phyloP scores from a whole-genome alignment of 345 rosid species.

The Gynandropsis gynandra region DNA sequence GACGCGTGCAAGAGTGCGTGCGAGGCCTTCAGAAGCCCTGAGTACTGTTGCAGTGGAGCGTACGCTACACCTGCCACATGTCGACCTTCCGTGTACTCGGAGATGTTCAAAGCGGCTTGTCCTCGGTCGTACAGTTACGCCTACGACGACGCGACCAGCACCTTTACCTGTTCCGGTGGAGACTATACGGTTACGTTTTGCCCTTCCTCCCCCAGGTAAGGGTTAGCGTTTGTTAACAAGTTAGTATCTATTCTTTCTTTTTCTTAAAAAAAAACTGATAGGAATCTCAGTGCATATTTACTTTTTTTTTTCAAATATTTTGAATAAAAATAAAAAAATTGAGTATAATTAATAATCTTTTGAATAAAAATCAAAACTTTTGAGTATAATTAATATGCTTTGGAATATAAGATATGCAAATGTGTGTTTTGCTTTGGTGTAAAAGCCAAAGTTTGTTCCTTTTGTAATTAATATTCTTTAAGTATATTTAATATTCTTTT shows the following conservation, averaged over 20 bases:
- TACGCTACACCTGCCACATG: constrained; percentile 77
- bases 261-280: too few relatives aligned
- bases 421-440: neutral
- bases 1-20: constrained; percentile 93
- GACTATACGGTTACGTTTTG: constrained; percentile 94
- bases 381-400: constrained; percentile 19
- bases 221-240: neutral
- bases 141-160: constrained; percentile 84
- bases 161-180: constrained; percentile 81
- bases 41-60: constrained; percentile 97
- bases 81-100: constrained; percentile 75
- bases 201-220: constrained; percentile 80
- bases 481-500: too few relatives aligned
- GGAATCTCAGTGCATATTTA: constrained; percentile 8
- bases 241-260: neutral
- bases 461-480: too few relatives aligned
- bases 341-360: constrained; percentile 19
- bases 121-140: constrained; percentile 94
- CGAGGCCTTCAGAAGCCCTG: constrained; percentile 80
- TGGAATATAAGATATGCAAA: constrained; percentile 10
- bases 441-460: constrained; percentile 28
- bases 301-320: too few relatives aligned
- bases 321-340: neutral
- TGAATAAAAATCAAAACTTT: neutral
- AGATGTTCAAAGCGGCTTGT: constrained; percentile 86